Evolutionary conservation across 352 stramenopile species (phyloP), one percentile per base, ranked within the genome.

Genomic region (Phytophthora tubulina): DNA sequence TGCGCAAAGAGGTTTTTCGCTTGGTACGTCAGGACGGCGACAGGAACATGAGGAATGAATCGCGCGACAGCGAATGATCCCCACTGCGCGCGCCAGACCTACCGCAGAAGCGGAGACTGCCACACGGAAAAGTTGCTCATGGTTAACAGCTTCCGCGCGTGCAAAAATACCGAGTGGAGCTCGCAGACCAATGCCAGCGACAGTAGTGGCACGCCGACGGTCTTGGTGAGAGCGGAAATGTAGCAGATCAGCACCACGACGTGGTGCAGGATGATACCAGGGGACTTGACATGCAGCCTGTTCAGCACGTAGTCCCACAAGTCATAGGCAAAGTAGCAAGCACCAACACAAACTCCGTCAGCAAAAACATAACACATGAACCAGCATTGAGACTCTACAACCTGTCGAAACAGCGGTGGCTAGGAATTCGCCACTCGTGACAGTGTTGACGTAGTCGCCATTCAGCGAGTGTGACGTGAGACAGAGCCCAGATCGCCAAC

Each of bases 161-260:
- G 87, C 87, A 94, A 91, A 71, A 84, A 88, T 3, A 85, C 78
- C 36, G 87, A 94, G 72, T 94, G 87, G n/a, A 94, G 63, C 59
- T 94, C 87, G 41, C 87, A 94, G 8, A 91, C 62, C 44, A 94
- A 76, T 11, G 87, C 87, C 11, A 94, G 67, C 15, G 84, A 90
- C 31, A 94, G 81, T 54, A 94, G 72, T 38, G 87, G 85, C 45
- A 94, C 82, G 36, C 87, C 87, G 3, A 90, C 81, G 0, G 79
- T 93, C 74, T 93, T 94, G 42, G 76, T 82, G 9, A 94, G 74
- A 35, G 87, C 87, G 7, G 87, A 87, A 63, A 89, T 90, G 73
- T 94, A 93, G 75, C 87, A 94, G 59, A 91, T 83, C 48, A 94
- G 80, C 69, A 94, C 86, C 14, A 93, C 82, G 41, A 90, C 84